Evolutionary conservation across 2,329 filamentous ascomycete genomes (phyloP).

Genomic region (Beauveria varroae): DNA sequence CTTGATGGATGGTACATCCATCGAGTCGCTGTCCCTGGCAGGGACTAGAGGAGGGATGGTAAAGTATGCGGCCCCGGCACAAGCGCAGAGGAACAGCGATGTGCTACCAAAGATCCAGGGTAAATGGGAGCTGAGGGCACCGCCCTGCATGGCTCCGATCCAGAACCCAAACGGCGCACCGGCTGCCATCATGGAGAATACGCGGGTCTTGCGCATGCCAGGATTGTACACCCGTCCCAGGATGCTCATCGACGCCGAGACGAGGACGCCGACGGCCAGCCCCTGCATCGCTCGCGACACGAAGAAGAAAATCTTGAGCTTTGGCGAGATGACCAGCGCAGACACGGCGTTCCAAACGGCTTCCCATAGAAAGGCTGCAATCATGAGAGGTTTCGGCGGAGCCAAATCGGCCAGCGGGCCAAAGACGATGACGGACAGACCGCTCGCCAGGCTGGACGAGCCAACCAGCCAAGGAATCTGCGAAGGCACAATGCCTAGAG

Average conservation of each 20-base stretch:
- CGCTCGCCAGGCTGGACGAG: conserved; percentile 10
- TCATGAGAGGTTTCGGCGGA: conserved; percentile 12
- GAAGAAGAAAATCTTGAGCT: conserved; percentile 10
- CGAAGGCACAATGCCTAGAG: conserved; percentile 8
- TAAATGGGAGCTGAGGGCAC: conserved; percentile 8
- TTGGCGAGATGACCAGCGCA: conserved; percentile 3
- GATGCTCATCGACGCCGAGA: conserved; percentile 11
- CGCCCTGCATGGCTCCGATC: conserved; percentile 8
- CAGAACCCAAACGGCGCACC: conserved; percentile 10
- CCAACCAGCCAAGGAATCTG: conserved; percentile 12
- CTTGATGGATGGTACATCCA: conserved; percentile 2
- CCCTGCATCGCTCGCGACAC: conserved; percentile 10
- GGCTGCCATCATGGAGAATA: conserved; percentile 11
- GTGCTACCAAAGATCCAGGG: conserved; percentile 13
- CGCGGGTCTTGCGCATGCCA: conserved; percentile 9
- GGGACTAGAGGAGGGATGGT: conserved; percentile 8
- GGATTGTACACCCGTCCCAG: conserved; percentile 12
- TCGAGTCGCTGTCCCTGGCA: conserved; percentile 1
- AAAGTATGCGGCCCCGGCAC: background rate
- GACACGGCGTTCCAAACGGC: conserved; percentile 11
- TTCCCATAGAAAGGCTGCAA: conserved; percentile 11
- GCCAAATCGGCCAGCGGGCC: conserved; percentile 12
- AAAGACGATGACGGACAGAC: conserved; percentile 12
- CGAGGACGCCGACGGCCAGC: conserved; percentile 10
- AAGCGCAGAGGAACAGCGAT: conserved; percentile 8